These are phyloP conservation scores for Tetrahymena borealis DNA, from an alignment of 73 alveolate genomes.

Conservation along the genomic window DNA sequence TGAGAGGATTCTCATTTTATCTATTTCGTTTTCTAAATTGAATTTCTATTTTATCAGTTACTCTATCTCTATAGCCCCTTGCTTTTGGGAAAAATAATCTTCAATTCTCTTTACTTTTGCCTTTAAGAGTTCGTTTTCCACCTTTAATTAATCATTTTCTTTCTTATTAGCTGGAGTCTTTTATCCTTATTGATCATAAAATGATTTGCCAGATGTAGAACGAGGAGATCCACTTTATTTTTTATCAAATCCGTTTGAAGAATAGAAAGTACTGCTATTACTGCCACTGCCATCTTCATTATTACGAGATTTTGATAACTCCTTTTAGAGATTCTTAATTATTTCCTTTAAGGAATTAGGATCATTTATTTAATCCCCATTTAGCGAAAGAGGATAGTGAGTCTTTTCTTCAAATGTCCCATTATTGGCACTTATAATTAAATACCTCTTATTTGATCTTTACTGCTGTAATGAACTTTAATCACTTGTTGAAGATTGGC, in stretches of 20 bases:
- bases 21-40: not conserved
- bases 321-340: constrained; percentile 10
- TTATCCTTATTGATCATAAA: not conserved
- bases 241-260: constrained; percentile 11
- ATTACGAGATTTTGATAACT: constrained; percentile 20
- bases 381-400: constrained; percentile 35
- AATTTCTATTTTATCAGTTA: constrained; percentile 23
- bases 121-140: constrained; percentile 24
- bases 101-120: constrained; percentile 32
- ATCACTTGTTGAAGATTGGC: not conserved
- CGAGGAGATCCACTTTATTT: not conserved
- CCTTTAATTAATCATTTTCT: constrained; percentile 1
- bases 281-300: constrained; percentile 4
- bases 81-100: constrained; percentile 14
- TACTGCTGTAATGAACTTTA: not conserved
- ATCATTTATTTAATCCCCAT: constrained; percentile 19
- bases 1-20: not conserved
- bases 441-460: constrained; percentile 21
- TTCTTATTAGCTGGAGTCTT: not conserved
- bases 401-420: constrained; percentile 11
- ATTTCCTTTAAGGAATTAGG: not conserved
- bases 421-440: not conserved
- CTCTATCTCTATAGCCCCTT: constrained; percentile 33
- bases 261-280: not conserved
- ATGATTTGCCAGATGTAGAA: not conserved